Base-by-base conservation (phyloP, 345 rosid species). In the Corchorus olitorius region DNA sequence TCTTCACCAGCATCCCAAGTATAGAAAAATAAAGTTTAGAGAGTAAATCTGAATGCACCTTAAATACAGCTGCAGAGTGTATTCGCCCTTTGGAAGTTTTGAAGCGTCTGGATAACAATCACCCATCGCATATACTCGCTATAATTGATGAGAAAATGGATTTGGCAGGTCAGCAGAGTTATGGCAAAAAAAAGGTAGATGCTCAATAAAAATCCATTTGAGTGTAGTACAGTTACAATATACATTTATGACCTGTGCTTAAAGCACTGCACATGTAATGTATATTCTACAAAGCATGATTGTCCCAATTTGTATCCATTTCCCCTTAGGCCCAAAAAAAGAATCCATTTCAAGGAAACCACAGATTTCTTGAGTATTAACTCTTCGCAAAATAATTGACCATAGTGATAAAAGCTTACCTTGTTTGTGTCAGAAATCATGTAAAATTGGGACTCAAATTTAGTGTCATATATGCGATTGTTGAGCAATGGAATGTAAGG, bases 41-140 rank as follows among this genome's bases (percentile, higher is more conserved):
- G 16, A 52, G 73, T 60, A 50, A 16, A 33, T 52, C 2, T 2
- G 22, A 48, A 75, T 77, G 75, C 82, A 93, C 99, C 99, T 90
- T 74, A 96, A 76, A 85, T 86, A 91, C 27, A 93, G 79, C 80
- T 84, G 97, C 73, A 96, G 84, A 76, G 74, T 88, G 82, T 92
- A 93, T 75, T 93, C 99, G n/a, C 98, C 99, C 88, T 92, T 92
- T 0, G 97, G 94, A 80, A 96, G 97, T 81, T 90, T 92, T 77
- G 92, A 82, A 79, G 89, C 85, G 19, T 70, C 73, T 11, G 99
- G 99, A 87, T 93, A 96, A 76, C 81, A 92, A 80, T 96, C 99
- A 70, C 98, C 99, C 90, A 71, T 83, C 34, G 95, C 91, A 84
- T 88, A 84, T 17, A 96, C 93, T 70, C 97, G 97, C 98, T 96